Percentiles rank a stretch among this genome's conserved stretches.
Evolutionary conservation across 345 rosid species (phyloP).

Genomic region (Hirschfeldia incana): DNA sequence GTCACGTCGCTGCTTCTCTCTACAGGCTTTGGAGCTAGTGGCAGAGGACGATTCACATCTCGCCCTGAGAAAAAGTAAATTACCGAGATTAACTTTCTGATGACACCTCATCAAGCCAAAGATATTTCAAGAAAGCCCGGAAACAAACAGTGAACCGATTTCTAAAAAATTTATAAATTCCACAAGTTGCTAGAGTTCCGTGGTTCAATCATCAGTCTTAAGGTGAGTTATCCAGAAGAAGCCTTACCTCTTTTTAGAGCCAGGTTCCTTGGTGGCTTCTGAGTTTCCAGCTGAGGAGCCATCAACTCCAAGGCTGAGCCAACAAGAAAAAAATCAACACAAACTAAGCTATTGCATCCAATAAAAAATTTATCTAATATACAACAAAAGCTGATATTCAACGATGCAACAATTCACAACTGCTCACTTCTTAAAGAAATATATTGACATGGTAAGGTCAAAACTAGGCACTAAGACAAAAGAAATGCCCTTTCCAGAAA

Average conservation of each 20-base stretch:
- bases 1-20: constrained; percentile 98
- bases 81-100: neutral
- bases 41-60: constrained; percentile 58
- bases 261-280: constrained; percentile 66
- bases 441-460: constrained; percentile 21
- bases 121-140: neutral
- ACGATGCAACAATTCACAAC: constrained; percentile 11
- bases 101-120: neutral
- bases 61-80: constrained; percentile 42
- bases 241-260: constrained; percentile 77
- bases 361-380: neutral
- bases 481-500: constrained; percentile 7
- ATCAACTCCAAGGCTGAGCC: constrained; percentile 59
- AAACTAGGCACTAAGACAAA: neutral
- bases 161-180: neutral
- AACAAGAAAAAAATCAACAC: constrained; percentile 6
- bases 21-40: constrained; percentile 92
- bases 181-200: neutral
- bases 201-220: neutral
- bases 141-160: neutral
- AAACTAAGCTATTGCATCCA: constrained; percentile 2
- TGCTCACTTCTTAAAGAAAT: neutral
- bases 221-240: neutral
- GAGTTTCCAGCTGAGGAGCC: constrained; percentile 69
- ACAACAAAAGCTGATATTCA: neutral